Conservation (phyloP, 176 grass and related monocot genomes). For the Triticum turgidum region DNA sequence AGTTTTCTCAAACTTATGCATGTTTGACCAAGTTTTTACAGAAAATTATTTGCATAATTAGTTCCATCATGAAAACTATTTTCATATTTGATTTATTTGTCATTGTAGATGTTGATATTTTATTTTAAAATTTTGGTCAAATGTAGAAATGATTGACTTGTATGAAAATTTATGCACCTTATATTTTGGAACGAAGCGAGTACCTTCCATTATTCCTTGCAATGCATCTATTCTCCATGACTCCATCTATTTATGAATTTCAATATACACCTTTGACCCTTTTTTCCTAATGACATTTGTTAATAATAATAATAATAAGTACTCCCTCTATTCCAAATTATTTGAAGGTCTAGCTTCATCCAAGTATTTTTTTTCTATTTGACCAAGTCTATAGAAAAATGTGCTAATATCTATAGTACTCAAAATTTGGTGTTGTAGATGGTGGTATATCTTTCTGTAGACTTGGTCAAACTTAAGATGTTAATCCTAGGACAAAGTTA, state of each 20-base stretch:
- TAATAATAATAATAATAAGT: neutral
- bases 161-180: no score
- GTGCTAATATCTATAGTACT: neutral
- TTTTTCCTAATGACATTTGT: neutral
- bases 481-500: neutral
- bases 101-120: no score
- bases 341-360: neutral
- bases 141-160: no score
- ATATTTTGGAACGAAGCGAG: no score
- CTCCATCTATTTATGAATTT: neutral
- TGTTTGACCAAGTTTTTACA: no score
- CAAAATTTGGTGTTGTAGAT: neutral
- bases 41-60: no score
- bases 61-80: no score
- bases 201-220: neutral
- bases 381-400: neutral
- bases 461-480: neutral
- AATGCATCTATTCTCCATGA: neutral
- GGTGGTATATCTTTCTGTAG: neutral
- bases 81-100: no score
- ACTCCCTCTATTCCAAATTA: neutral
- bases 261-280: neutral
- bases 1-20: no score
- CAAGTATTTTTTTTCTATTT: neutral
- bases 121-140: no score